phyloP scores from a whole-genome alignment of 2,329 filamentous ascomycete species.

The Cladosporium phlei region DNA sequence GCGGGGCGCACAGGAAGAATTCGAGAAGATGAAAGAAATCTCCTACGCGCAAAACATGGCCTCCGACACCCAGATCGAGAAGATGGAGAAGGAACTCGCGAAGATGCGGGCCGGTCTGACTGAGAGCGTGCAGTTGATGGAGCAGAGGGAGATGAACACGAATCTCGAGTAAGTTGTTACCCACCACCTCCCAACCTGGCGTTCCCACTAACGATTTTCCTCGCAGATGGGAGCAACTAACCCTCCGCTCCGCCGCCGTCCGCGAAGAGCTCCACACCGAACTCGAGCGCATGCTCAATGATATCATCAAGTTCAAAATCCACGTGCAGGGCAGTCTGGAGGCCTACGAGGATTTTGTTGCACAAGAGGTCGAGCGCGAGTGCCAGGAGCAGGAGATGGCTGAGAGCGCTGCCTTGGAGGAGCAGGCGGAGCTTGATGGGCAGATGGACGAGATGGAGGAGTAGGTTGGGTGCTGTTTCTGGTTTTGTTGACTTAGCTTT shows the following conservation, averaged over 20 bases:
- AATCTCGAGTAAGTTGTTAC: constrained; percentile 89
- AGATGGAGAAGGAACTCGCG: constrained; percentile 97
- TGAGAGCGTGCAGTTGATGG: constrained; percentile 85
- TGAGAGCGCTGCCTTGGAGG: constrained; percentile 7
- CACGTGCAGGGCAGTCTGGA: constrained; percentile 90
- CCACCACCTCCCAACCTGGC: no score
- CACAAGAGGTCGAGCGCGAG: constrained; percentile 76
- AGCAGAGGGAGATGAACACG: constrained; percentile 92
- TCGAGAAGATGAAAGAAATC: constrained; percentile 80
- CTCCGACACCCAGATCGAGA: constrained; percentile 91
- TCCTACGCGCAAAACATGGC: constrained; percentile 82
- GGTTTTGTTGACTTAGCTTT: background rate
- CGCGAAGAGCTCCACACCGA: constrained; percentile 98
- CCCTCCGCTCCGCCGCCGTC: constrained; percentile 73
- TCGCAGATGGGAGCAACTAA: constrained; percentile 81
- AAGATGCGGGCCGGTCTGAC: constrained; percentile 80
- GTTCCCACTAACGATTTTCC: no score
- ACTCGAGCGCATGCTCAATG: constrained; percentile 91
- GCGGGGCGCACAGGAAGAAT: constrained; percentile 83
- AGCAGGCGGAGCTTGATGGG: constrained; percentile 1
- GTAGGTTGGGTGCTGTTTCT: no score
- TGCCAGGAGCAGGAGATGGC: constrained; percentile 45
- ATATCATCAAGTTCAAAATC: constrained; percentile 98
- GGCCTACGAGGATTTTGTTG: constrained; percentile 89
- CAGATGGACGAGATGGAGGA: constrained; percentile 15